Evolutionary conservation across 345 rosid genomes (phyloP).

Genomic region (Luvunga scandens): DNA sequence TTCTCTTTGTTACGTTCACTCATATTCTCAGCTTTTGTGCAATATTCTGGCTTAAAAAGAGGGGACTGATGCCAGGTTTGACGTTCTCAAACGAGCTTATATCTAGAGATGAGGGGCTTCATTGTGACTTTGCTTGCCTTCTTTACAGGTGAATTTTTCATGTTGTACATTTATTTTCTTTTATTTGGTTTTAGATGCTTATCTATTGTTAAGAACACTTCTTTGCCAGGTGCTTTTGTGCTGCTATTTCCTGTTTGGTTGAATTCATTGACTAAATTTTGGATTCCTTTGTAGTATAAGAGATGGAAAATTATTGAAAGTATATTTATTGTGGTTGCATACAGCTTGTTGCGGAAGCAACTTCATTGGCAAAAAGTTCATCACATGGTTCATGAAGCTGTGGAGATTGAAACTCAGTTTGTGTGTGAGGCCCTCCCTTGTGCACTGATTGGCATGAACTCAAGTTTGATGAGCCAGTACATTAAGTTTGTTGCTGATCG

Average conservation of each 20-base stretch:
- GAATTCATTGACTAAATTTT: background rate
- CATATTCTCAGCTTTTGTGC: conserved; percentile 74
- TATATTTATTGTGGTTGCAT: background rate
- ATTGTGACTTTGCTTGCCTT: conserved; percentile 95
- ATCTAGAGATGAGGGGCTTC: conserved; percentile 91
- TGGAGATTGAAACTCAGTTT: conserved; percentile 83
- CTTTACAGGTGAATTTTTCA: conserved; percentile 57
- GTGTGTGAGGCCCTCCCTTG: conserved; percentile 92
- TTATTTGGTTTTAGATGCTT: background rate
- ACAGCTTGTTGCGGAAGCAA: conserved; percentile 64
- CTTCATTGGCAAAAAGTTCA: conserved; percentile 61
- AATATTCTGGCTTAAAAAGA: conserved; percentile 94
- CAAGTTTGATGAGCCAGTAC: conserved; percentile 89
- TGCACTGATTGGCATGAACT: conserved; percentile 85
- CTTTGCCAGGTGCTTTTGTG: background rate
- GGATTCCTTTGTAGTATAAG: background rate
- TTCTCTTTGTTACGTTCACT: background rate
- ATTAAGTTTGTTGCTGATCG: conserved; percentile 87
- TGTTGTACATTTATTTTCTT: background rate
- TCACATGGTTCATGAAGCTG: conserved; percentile 70
- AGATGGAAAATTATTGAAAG: background rate
- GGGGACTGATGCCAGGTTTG: conserved; percentile 95
- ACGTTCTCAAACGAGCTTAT: conserved; percentile 93
- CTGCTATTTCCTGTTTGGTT: background rate
- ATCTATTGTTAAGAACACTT: background rate